Evolutionary conservation across 495 filamentous ascomycete species (phyloP), one percentile per base, ranked within the genome.

Genomic region (Halenospora varia): DNA sequence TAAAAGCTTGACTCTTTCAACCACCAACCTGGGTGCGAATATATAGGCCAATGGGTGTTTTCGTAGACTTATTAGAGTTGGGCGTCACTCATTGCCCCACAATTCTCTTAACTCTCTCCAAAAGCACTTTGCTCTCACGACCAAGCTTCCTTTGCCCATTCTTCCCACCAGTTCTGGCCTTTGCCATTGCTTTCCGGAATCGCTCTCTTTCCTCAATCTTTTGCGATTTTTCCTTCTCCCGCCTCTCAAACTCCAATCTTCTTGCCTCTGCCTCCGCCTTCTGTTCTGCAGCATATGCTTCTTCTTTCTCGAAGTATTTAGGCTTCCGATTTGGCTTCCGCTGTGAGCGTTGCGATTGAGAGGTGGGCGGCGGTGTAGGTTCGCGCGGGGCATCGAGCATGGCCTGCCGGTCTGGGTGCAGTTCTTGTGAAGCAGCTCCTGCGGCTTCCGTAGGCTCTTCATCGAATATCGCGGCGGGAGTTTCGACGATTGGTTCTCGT

Each of bases 71-170:
- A n/a, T n/a, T n/a, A n/a, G n/a, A n/a, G n/a, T n/a, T n/a, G n/a
- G n/a, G n/a, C n/a, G n/a, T n/a, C n/a, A n/a, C n/a, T 66, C 56
- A 66, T 20, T 51, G 48, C 6, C 62, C 83, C 55, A 95, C 79
- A 70, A 92, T 73, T 64, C 77, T 83, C 77, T 88, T 85, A 13
- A 96, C 87, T 68, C 83, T 89, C 71, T 91, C 87, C 53, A 96
- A 71, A 62, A 98, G 60, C 11, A 94, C 77, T n/a, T 80, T 80
- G 56, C 92, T 91, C 77, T 96, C 90, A 55, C 88, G 78, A 1
- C 94, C 94, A 29, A 98, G 63, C 70, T 90, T 93, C 63, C 85
- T 75, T 72, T 93, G 86, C 23, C 92, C 93, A 71, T 89, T 82
- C 65, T 79, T 79, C 48, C 90, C 90, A 10, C 85, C 86, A 26